phyloP scores from a whole-genome alignment of 495 filamentous ascomycete species.

The Chaetomidium leptoderma region DNA sequence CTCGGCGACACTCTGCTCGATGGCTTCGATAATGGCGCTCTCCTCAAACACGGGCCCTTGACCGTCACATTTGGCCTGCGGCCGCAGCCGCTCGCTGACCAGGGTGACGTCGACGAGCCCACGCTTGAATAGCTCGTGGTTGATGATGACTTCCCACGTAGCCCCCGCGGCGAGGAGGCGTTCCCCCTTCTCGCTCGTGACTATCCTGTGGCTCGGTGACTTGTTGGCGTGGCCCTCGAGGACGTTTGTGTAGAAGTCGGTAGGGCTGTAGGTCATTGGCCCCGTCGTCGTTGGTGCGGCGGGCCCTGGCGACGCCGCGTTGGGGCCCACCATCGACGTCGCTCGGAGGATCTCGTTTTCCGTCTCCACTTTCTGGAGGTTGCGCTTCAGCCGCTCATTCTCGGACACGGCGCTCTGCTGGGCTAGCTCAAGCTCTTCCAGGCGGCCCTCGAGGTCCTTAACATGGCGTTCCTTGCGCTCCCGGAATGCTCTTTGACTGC shows the following conservation, averaged over 20 bases:
- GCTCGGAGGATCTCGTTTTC: conserved; percentile 95
- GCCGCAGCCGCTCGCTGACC: conserved; percentile 71
- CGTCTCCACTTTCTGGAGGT: conserved; percentile 71
- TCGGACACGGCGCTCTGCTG: conserved; percentile 49
- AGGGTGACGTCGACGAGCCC: conserved; percentile 81
- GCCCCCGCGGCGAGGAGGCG: conserved; percentile 71
- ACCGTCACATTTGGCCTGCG: conserved; percentile 79
- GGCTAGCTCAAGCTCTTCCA: conserved; percentile 63
- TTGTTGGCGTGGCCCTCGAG: conserved; percentile 55
- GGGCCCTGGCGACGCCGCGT: conserved; percentile 24
- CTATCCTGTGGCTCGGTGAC: conserved; percentile 63
- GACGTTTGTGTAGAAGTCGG: conserved; percentile 60
- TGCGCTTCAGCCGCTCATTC: conserved; percentile 79
- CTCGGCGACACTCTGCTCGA: conserved; percentile 69
- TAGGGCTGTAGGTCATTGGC: conserved; percentile 69
- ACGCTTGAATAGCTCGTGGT: conserved; percentile 69
- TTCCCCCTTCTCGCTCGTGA: conserved; percentile 65
- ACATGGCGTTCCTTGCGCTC: conserved; percentile 95
- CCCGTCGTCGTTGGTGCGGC: conserved; percentile 49
- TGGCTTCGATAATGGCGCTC: conserved; percentile 63
- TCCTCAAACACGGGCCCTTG: conserved; percentile 88
- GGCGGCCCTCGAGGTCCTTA: conserved; percentile 83
- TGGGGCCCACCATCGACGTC: conserved; percentile 47
- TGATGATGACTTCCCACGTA: conserved; percentile 88
- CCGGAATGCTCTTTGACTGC: conserved; percentile 90